These are phyloP conservation scores for Rhizophora mangle DNA, from an alignment of 345 rosid species.

Conservation along the genomic window DNA sequence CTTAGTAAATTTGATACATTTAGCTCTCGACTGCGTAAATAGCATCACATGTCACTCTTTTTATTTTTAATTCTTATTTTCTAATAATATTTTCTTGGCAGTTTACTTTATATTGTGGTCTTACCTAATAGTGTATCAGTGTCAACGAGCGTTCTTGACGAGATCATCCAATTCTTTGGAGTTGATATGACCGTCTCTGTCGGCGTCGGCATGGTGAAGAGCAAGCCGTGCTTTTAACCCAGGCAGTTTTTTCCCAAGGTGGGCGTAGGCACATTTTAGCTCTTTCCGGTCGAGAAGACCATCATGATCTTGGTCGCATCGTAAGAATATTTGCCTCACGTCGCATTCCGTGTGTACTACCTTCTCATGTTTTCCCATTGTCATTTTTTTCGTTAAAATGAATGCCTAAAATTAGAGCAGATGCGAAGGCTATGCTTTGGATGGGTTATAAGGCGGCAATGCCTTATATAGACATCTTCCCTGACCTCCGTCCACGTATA, in stretches of 20 bases:
- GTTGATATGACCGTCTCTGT: not conserved
- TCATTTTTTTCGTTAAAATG: too few relatives aligned
- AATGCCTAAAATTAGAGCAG: too few relatives aligned
- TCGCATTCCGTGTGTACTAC: too few relatives aligned
- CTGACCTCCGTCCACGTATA: too few relatives aligned
- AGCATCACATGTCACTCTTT: too few relatives aligned
- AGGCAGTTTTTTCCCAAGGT: not conserved
- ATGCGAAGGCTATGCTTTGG: too few relatives aligned
- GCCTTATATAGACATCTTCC: too few relatives aligned
- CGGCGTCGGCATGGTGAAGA: not conserved
- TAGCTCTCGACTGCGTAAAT: too few relatives aligned
- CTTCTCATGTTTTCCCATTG: not conserved
- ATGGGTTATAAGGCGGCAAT: too few relatives aligned
- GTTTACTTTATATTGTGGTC: not conserved
- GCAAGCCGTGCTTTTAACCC: not conserved
- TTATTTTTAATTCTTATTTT: too few relatives aligned
- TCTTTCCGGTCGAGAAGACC: not conserved
- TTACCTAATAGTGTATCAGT: not conserved
- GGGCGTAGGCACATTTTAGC: not conserved
- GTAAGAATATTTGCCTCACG: not conserved
- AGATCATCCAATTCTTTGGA: not conserved
- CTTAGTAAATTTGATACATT: too few relatives aligned
- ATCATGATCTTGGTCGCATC: not conserved
- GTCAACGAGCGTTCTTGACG: not conserved
- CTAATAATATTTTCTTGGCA: too few relatives aligned